A percentile compares a stretch with the other conserved stretches of the same genome.
Conservation (phyloP, 2,329 filamentous ascomycete species). For the Onygena corvina region DNA sequence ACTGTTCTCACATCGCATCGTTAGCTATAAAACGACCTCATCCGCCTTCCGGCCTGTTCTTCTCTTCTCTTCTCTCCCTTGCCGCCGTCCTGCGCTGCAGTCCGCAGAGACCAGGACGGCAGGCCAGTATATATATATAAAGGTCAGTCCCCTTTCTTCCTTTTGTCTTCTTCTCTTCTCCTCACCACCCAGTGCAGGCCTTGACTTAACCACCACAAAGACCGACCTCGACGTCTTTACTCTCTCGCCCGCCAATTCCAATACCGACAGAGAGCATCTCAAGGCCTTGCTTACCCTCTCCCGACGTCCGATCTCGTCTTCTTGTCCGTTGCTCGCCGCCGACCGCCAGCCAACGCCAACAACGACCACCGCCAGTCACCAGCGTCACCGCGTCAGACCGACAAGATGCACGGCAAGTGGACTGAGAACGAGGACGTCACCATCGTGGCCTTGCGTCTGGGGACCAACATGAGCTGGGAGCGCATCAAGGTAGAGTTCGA, state of each 20-base stretch:
- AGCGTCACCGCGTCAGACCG: neutral
- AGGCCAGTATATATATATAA: conserved; percentile 8
- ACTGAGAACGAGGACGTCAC: conserved; percentile 13
- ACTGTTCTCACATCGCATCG: neutral
- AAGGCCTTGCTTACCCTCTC: neutral
- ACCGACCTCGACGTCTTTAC: neutral
- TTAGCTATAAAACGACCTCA: neutral
- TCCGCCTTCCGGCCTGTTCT: conserved; percentile 16
- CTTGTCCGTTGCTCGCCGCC: no score
- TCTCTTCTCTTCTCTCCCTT: neutral
- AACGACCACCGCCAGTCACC: neutral
- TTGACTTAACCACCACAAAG: neutral
- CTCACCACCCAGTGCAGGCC: neutral
- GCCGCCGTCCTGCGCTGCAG: neutral
- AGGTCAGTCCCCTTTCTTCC: neutral
- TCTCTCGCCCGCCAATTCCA: neutral
- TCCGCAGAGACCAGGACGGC: conserved; percentile 12
- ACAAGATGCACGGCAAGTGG: conserved; percentile 11
- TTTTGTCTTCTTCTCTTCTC: conserved; percentile 2
- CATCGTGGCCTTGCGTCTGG: conserved; percentile 15
- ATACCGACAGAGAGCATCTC: neutral
- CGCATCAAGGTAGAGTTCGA: conserved; percentile 12
- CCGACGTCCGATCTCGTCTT: no score
- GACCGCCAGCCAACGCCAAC: no score
- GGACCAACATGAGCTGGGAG: conserved; percentile 15